Evolutionary conservation across 345 rosid species (phyloP).

Genomic region (Nephelium lappaceum): DNA sequence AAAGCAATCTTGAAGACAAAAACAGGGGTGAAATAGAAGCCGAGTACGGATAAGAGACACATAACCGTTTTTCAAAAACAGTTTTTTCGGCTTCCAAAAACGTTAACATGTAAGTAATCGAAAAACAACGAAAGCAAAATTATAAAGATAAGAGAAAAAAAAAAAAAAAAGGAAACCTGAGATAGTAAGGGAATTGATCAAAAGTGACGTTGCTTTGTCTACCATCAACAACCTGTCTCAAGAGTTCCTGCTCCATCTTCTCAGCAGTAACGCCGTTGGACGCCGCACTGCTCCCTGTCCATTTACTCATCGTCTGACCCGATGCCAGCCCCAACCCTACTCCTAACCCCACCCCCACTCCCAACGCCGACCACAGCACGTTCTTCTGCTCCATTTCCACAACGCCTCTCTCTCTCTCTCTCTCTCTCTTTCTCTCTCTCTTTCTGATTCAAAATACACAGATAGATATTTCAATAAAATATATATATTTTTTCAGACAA

Average conservation of each 20-base stretch:
- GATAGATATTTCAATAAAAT: neutral
- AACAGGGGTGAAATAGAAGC: neutral
- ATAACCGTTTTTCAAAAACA: neutral
- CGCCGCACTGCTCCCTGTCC: constrained; percentile 38
- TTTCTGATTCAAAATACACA: neutral
- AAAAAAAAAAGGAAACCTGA: constrained; percentile 39
- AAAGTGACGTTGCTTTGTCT: constrained; percentile 67
- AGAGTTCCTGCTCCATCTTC: constrained; percentile 58
- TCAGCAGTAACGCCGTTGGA: constrained; percentile 36
- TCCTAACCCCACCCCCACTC: constrained; percentile 69
- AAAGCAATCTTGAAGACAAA: neutral
- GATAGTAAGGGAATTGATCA: constrained; percentile 70
- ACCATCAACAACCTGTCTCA: constrained; percentile 56
- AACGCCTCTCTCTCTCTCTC: too few species aligned
- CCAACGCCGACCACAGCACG: constrained; percentile 54
- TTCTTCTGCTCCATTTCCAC: constrained; percentile 56
- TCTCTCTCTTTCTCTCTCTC: neutral
- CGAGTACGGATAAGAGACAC: neutral
- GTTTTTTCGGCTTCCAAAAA: neutral
- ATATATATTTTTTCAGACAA: neutral
- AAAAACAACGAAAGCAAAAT: neutral
- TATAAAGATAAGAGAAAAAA: neutral
- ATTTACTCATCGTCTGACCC: constrained; percentile 51
- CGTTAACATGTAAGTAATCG: too few species aligned
- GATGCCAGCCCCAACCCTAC: constrained; percentile 63